Base-by-base conservation (phyloP, 108 stramenopile genomes). In the Nitzschia putrida region DNA sequence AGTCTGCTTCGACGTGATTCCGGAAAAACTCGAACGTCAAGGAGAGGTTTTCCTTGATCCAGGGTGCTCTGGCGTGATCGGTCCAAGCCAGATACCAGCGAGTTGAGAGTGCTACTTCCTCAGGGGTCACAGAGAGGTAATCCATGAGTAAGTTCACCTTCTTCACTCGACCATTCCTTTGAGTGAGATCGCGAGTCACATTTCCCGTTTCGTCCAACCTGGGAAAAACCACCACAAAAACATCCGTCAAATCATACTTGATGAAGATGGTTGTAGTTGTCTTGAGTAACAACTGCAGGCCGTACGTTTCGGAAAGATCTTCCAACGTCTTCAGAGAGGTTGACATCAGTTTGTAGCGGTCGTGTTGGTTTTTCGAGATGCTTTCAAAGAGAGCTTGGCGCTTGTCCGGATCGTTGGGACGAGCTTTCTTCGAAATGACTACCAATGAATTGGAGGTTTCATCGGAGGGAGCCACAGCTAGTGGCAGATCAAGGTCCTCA, bases 161-260 rank as follows among this genome's bases (percentile, higher is more conserved):
- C 21, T 47, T 64, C 9, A 12, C 12, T 21, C 21, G 42, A n/a
- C n/a, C n/a, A n/a, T n/a, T n/a, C n/a, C n/a, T n/a, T 34, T 18
- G 16, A 13, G 20, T 34, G 8, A 64, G 22, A 8, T 0, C 12
- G 14, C 40, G 16, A 8, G 61, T 47, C 12, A 45, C 21, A 13
- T 43, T 45, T 10, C 61, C 61, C 10, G 8, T 11, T 29, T 16
- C 26, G 22, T 64, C 42, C 16, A 44, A 8, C 11, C 10, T 21
- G 21, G 61, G 61, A 21, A 45, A 47, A 12, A 64, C 61, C 10
- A 64, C 45, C 10, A n/a, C 45, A 43, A 64, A 64, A 8, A 64
- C 61, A 29, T 37, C 58, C 14, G 18, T 16, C 47, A 49, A 18
- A 6, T 49, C 47, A 6, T 49, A 49, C 47, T 49, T 49, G 3